Conservation (phyloP, 768 basidiomycete genomes). For the Macrolepiota fuliginosa region DNA sequence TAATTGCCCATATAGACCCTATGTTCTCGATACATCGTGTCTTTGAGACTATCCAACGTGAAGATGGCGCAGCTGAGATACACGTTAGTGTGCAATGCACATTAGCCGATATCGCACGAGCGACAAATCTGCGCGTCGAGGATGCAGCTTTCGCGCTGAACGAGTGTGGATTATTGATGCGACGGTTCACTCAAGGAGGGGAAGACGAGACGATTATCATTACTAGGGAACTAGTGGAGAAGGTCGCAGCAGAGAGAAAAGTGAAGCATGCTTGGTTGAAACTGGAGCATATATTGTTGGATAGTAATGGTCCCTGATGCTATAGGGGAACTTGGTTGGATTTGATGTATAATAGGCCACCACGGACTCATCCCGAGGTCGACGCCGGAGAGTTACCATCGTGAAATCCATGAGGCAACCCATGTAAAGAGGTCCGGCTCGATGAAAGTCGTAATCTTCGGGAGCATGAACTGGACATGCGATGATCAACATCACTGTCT, state of each 20-base stretch:
- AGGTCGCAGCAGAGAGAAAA: constrained; percentile 62
- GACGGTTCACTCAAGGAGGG: constrained; percentile 32
- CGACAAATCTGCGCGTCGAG: constrained; percentile 78
- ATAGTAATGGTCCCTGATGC: constrained; percentile 12
- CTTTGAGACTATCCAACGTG: constrained; percentile 54
- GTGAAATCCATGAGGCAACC: no score
- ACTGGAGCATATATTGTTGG: constrained; percentile 53
- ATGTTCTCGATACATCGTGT: constrained; percentile 51
- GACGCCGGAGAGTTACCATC: no score
- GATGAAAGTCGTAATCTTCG: background rate
- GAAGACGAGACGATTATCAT: constrained; percentile 39
- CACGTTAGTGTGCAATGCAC: constrained; percentile 70
- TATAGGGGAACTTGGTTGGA: background rate
- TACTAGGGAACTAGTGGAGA: constrained; percentile 39
- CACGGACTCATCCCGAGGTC: background rate
- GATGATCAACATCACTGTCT: background rate
- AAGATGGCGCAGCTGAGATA: constrained; percentile 68
- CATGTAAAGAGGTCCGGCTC: background rate
- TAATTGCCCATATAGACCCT: constrained; percentile 36
- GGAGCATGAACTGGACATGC: background rate
- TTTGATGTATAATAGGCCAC: background rate
- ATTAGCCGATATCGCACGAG: constrained; percentile 73
- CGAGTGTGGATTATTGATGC: constrained; percentile 75
- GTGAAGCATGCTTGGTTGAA: constrained; percentile 73
- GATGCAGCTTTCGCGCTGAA: constrained; percentile 89